These are phyloP conservation scores for Annulohypoxylon nitens DNA, from an alignment of 495 filamentous ascomycete genomes.

Conservation along the genomic window DNA sequence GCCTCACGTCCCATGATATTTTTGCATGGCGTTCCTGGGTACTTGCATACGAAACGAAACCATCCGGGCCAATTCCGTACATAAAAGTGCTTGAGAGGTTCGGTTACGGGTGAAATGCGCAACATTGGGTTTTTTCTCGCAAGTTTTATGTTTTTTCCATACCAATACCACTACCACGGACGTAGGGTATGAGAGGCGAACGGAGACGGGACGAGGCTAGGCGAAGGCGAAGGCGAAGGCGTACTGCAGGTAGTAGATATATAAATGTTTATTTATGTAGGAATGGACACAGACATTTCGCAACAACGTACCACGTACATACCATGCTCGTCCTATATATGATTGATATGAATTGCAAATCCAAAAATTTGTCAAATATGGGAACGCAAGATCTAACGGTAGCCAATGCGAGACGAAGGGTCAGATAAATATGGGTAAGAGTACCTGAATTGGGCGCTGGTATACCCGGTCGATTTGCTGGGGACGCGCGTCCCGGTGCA, in stretches of 20 bases:
- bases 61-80: slow-evolving; percentile 1
- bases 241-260: background rate
- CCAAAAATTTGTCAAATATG: background rate
- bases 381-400: no score
- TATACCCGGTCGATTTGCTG: background rate
- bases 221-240: background rate
- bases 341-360: background rate
- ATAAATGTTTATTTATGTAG: no score
- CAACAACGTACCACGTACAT: no score
- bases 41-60: slow-evolving; percentile 38
- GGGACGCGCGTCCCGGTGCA: background rate
- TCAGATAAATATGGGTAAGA: background rate
- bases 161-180: background rate
- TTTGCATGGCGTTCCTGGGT: slow-evolving; percentile 43
- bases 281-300: no score
- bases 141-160: background rate
- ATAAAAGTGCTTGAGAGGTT: background rate
- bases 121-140: background rate
- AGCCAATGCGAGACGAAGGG: background rate
- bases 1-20: slow-evolving; percentile 31
- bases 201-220: no score
- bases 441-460: background rate
- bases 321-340: background rate
- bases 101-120: background rate
- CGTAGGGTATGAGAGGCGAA: no score